Conservation (phyloP, 345 rosid species). For the Mercurialis annua region DNA sequence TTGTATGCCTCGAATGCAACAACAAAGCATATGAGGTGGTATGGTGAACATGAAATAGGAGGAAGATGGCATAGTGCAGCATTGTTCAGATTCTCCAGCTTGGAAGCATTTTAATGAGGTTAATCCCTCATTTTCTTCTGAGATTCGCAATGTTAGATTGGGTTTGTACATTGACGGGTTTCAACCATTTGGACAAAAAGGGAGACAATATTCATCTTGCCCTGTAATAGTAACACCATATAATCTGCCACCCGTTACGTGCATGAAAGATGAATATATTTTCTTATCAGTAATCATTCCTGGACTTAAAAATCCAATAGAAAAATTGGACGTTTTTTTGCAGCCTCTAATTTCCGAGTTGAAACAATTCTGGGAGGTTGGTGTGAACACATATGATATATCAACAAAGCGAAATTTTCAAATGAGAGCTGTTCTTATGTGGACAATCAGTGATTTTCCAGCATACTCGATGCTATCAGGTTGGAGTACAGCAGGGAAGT, state of each 20-base stretch:
- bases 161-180: constrained; percentile 10
- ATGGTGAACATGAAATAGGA: background rate
- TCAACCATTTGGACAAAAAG: background rate
- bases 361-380: too few species aligned
- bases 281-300: background rate
- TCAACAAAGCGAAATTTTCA: too few species aligned
- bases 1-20: background rate
- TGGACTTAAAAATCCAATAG: too few species aligned
- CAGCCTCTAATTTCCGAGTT: too few species aligned
- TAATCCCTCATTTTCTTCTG: background rate
- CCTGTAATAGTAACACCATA: background rate
- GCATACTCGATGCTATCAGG: too few species aligned
- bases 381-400: too few species aligned
- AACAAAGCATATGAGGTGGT: constrained; percentile 9
- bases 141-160: background rate
- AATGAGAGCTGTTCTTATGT: too few species aligned
- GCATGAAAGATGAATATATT: background rate
- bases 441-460: too few species aligned
- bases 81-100: background rate
- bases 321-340: too few species aligned
- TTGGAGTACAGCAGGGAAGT: too few species aligned
- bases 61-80: background rate
- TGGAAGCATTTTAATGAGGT: constrained; percentile 10
- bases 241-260: background rate
- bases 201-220: background rate